phyloP scores from a whole-genome alignment of 2,329 filamentous ascomycete genomes.

The Colletotrichum coccodes region DNA sequence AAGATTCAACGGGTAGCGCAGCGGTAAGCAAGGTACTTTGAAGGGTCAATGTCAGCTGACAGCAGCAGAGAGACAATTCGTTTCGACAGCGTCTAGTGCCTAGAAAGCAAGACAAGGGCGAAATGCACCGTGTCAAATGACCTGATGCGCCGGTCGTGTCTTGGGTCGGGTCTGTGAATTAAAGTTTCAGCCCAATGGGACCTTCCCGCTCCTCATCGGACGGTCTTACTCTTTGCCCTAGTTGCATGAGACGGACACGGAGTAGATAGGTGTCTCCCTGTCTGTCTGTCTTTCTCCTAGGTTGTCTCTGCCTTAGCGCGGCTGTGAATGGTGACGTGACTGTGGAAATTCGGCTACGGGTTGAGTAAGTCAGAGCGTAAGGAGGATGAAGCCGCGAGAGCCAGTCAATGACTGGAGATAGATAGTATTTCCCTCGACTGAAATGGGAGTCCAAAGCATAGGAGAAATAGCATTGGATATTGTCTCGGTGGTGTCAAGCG shows the following conservation, averaged over 20 bases:
- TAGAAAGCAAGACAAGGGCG: slow-evolving; percentile 20
- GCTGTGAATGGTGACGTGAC: slow-evolving; percentile 16
- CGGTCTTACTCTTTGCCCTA: slow-evolving; percentile 7
- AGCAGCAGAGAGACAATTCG: not conserved
- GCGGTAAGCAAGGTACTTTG: not conserved
- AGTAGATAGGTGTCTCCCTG: slow-evolving; percentile 11
- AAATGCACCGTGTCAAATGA: slow-evolving; percentile 24
- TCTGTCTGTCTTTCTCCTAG: not conserved
- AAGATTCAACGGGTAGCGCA: not conserved
- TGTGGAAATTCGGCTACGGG: not conserved
- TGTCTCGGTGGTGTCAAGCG: not conserved
- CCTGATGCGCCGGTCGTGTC: slow-evolving; percentile 20
- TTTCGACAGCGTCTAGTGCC: not conserved
- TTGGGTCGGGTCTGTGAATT: slow-evolving; percentile 19
- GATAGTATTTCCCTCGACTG: not conserved
- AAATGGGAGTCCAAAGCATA: not conserved
- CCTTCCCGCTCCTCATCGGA: slow-evolving; percentile 22
- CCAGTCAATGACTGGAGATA: not conserved
- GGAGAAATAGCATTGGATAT: not conserved
- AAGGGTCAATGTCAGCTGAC: not conserved
- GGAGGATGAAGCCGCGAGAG: not conserved
- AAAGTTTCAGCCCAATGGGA: slow-evolving; percentile 31
- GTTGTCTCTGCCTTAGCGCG: slow-evolving; percentile 19
- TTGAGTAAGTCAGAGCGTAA: not conserved
- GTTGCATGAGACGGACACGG: not conserved